Percentiles rank a stretch among this genome's conserved stretches.
These are phyloP conservation scores for Scutellaria baicalensis DNA, from an alignment of 257 asterid genomes.

Conservation along the genomic window DNA sequence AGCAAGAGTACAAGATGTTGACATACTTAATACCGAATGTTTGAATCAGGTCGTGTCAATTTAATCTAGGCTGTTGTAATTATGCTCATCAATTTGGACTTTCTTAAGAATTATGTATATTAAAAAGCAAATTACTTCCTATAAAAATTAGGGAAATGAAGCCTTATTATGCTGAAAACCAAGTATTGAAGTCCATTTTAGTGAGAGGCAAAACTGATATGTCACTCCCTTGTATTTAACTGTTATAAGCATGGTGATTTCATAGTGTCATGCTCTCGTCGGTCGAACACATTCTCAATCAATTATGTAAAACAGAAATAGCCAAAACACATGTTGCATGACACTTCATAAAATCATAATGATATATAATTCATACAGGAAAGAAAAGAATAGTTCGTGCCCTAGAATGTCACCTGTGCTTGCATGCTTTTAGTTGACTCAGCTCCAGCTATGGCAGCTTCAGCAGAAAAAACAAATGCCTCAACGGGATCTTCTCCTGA, in stretches of 20 bases:
- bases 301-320: too few relatives aligned
- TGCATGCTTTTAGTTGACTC: slow-evolving; percentile 82
- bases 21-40: too few relatives aligned
- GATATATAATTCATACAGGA: background rate
- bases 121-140: too few relatives aligned
- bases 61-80: too few relatives aligned
- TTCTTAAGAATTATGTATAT: too few relatives aligned
- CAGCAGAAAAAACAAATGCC: slow-evolving; percentile 75
- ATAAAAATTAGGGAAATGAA: too few relatives aligned
- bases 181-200: background rate
- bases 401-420: slow-evolving; percentile 58
- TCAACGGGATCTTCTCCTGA: slow-evolving; percentile 73
- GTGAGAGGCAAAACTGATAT: background rate
- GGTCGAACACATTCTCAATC: too few relatives aligned
- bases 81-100: too few relatives aligned
- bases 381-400: background rate
- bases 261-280: background rate
- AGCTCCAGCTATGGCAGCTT: slow-evolving; percentile 84
- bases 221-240: background rate
- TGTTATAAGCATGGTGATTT: background rate
- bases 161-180: too few relatives aligned
- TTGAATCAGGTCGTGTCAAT: too few relatives aligned
- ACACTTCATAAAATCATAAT: background rate
- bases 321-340: background rate
- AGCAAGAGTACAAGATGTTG: background rate